Evolutionary conservation across 805 yeast genomes (phyloP).

Genomic region (Torulaspora gathmanii): DNA sequence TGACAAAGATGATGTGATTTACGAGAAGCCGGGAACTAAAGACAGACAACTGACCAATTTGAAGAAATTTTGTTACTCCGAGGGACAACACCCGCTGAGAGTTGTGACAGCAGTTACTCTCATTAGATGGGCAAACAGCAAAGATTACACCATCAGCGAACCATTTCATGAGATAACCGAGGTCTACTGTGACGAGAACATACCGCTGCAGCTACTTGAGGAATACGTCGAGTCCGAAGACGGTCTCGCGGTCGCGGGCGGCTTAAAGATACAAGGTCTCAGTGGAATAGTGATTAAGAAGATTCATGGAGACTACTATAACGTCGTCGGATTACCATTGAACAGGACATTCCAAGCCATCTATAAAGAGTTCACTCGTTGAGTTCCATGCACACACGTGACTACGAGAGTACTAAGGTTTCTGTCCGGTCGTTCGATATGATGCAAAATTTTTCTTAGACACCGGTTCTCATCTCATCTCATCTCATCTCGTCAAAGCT

Average conservation of each 20-base stretch:
- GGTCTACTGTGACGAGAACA: slow-evolving; percentile 39
- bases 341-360: slow-evolving; percentile 42
- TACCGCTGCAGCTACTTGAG: slow-evolving; percentile 52
- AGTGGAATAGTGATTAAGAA: slow-evolving; percentile 61
- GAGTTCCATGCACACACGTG: background rate
- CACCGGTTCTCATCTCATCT: slow-evolving; percentile 12
- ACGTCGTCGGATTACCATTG: slow-evolving; percentile 84
- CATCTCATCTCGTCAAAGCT: slow-evolving; percentile 13
- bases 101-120: slow-evolving; percentile 55
- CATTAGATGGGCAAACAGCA: slow-evolving; percentile 28
- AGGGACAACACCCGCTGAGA: slow-evolving; percentile 42
- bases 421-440: background rate
- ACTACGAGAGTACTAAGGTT: background rate
- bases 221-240: slow-evolving; percentile 67
- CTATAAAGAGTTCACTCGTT: slow-evolving; percentile 4
- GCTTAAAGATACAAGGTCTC: slow-evolving; percentile 74
- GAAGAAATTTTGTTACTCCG: slow-evolving; percentile 41
- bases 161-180: slow-evolving; percentile 41
- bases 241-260: slow-evolving; percentile 85
- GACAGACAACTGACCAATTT: slow-evolving; percentile 49
- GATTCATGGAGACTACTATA: slow-evolving; percentile 76
- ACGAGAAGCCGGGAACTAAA: slow-evolving; percentile 73
- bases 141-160: slow-evolving; percentile 14
- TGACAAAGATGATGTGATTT: slow-evolving; percentile 52
- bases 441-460: slow-evolving; percentile 12